Percentiles rank a stretch among this genome's conserved stretches.
These are phyloP conservation scores for Gamsiella multidivaricata DNA, from an alignment of 192 early-diverging fungal genomes.

Conservation along the genomic window DNA sequence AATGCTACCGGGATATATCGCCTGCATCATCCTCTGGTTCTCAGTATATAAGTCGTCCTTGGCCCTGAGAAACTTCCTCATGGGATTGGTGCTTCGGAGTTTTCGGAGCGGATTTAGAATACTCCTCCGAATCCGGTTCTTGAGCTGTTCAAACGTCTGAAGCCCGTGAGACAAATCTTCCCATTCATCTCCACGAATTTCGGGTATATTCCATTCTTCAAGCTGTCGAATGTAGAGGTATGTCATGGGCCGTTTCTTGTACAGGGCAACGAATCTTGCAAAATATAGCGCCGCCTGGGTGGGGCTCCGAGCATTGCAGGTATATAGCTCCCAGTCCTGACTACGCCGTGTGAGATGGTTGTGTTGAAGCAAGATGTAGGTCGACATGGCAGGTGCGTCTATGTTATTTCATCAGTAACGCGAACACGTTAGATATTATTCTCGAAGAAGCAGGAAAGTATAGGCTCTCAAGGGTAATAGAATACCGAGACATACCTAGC, in stretches of 20 bases:
- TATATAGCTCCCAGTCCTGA: conserved; percentile 40
- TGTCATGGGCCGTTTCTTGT: conserved; percentile 44
- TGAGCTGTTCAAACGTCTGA: conserved; percentile 42
- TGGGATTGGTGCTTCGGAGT: background rate
- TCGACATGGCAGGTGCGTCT: conserved; percentile 4
- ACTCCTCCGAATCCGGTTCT: conserved; percentile 21
- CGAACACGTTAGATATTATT: too few relatives aligned
- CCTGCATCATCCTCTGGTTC: too few relatives aligned
- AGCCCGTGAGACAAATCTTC: conserved; percentile 32
- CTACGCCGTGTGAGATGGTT: conserved; percentile 28
- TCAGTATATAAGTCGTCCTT: too few relatives aligned
- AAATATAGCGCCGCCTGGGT: conserved; percentile 41
- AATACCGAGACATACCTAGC: conserved; percentile 11
- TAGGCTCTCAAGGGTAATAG: too few relatives aligned
- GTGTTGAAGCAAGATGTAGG: conserved; percentile 34
- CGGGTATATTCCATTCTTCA: conserved; percentile 43
- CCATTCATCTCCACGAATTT: conserved; percentile 29
- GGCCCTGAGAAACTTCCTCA: background rate
- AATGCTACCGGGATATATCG: too few relatives aligned
- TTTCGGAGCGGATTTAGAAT: background rate
- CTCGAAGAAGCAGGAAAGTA: too few relatives aligned
- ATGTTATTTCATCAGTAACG: too few relatives aligned
- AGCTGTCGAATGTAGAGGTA: conserved; percentile 47
- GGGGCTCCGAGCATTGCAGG: conserved; percentile 27
- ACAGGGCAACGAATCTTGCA: conserved; percentile 31